Evolutionary conservation across 768 basidiomycete species (phyloP), one percentile per base, ranked within the genome.

Genomic region (Cystoderma amianthinum): DNA sequence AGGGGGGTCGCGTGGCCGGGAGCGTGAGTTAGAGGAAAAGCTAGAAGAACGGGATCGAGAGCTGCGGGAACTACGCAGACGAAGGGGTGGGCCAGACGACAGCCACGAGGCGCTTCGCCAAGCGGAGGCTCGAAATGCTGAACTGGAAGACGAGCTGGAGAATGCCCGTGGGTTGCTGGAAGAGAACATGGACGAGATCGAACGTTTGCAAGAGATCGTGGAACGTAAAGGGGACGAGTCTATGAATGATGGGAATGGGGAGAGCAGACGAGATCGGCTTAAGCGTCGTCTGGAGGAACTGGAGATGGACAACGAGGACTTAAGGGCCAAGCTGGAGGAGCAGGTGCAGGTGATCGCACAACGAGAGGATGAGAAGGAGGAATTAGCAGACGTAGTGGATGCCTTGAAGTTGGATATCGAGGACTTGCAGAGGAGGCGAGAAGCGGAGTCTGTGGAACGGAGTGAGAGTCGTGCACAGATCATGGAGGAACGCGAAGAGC

Each of bases 161-260:
- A 79, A 76, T 44, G 75, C 78, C 3, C 71, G 79, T 42, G 80
- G 72, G 0, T 58, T 89, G 20, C 62, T 90, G 30, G 78, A 87
- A 54, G 91, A 94, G 48, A 88, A 88, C 55, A 72, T 82, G 58
- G 85, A 90, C 23, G 90, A 93, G 61, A 78, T 92, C 38, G 81
- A 86, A 24, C 70, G 80, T 5, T 63, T 93, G 30, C 71, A 74
- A 23, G 82, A 84, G 36, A 67, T 82, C n/a, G 68, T 85, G 4
- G 81, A 87, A 53, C 67, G 65, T 17, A 71, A 67, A 4, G 72
- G 70, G 12, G 65, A 71, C 17, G 65, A 69, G 3, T 62, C 64
- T 0, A 43, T 56, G 7, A 55, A 61, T 11, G 64, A 64, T 28
- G 61, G 63, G 23, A 67, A 69, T 2, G 52, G 57, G 11, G 69